These are phyloP conservation scores for Talaromyces sp. DNA, from an alignment of 2,329 filamentous ascomycete genomes.

Conservation along the genomic window DNA sequence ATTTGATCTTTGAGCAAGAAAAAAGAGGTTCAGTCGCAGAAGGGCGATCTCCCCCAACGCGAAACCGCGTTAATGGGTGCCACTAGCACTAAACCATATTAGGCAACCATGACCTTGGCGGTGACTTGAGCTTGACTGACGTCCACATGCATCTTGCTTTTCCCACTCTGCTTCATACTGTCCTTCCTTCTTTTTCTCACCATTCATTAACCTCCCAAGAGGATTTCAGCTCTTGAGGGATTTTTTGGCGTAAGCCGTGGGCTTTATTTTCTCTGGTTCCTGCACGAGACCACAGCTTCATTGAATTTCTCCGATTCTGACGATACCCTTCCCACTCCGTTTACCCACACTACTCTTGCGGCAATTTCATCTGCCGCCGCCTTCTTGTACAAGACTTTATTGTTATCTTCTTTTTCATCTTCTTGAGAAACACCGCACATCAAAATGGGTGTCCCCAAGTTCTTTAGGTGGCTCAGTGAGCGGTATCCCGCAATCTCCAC, in stretches of 20 bases:
- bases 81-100: conserved; percentile 25
- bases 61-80: conserved; percentile 41
- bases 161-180: not conserved
- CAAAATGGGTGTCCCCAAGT: conserved; percentile 75
- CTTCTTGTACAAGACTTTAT: not conserved
- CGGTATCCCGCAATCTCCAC: conserved; percentile 98
- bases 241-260: not conserved
- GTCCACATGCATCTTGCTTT: not conserved
- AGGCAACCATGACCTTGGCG: conserved; percentile 25
- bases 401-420: not conserved
- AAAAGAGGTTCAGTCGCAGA: conserved; percentile 9
- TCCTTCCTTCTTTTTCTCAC: not conserved
- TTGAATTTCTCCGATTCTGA: not conserved
- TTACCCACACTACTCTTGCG: not conserved
- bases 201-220: conserved; percentile 1
- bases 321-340: not conserved
- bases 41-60: conserved; percentile 20
- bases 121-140: conserved; percentile 15
- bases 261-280: not conserved
- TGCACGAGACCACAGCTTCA: not conserved
- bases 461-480: conserved; percentile 99
- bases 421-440: conserved; percentile 14
- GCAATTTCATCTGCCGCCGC: not conserved
- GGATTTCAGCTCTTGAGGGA: not conserved
- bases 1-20: not conserved